These are phyloP conservation scores for Phoenix dactylifera DNA, from an alignment of 176 grass and related monocot genomes.

Conservation along the genomic window DNA sequence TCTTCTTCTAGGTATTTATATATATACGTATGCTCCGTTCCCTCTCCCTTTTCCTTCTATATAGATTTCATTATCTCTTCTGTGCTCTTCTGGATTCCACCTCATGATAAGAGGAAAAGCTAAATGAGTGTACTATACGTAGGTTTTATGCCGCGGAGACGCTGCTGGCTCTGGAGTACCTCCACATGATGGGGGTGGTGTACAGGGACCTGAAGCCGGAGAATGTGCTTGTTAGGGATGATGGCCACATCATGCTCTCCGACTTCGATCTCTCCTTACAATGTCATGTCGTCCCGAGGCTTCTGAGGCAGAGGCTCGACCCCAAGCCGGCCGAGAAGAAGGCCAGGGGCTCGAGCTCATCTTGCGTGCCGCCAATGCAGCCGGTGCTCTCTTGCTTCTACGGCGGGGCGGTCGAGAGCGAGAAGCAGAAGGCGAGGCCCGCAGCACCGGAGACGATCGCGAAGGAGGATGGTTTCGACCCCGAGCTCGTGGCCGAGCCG, in stretches of 20 bases:
- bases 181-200: slow-evolving; percentile 99
- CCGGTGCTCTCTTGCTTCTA: slow-evolving; percentile 82
- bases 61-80: too few species aligned
- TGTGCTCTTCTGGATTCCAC: too few species aligned
- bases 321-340: slow-evolving; percentile 13
- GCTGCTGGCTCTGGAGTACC: slow-evolving; percentile 73
- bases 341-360: slow-evolving; percentile 10
- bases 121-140: background rate
- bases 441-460: slow-evolving; percentile 15
- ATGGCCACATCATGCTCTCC: slow-evolving; percentile 96
- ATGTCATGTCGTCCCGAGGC: slow-evolving; percentile 64
- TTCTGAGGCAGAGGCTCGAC: slow-evolving; percentile 31
- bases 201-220: slow-evolving; percentile 94
- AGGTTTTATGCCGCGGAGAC: slow-evolving; percentile 92
- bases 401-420: slow-evolving; percentile 44
- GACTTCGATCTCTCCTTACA: slow-evolving; percentile 92
- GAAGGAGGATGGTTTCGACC: slow-evolving; percentile 6
- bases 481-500: slow-evolving; percentile 78
- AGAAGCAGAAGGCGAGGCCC: background rate
- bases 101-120: too few species aligned
- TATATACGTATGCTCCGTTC: too few species aligned
- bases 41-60: too few species aligned
- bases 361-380: slow-evolving; percentile 77
- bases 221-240: slow-evolving; percentile 75
- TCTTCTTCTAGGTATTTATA: slow-evolving; percentile 38